phyloP scores from a whole-genome alignment of 139 green algal genomes.

The Micractinium sp. region DNA sequence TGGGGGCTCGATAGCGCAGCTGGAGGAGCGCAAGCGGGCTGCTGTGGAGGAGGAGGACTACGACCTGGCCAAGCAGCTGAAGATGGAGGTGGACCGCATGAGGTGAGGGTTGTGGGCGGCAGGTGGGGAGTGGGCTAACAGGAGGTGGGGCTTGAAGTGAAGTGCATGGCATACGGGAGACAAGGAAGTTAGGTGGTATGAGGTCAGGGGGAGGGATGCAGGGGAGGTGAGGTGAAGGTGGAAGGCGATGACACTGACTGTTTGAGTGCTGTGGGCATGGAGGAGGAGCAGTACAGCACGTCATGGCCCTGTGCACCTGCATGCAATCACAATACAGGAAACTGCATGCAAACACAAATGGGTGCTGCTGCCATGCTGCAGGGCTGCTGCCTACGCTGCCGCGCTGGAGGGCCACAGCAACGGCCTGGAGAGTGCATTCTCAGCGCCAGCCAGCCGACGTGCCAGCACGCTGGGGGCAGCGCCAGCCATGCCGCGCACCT shows the following conservation, averaged over 20 bases:
- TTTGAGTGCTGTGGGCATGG: neutral
- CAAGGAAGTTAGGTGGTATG: neutral
- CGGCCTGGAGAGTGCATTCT: neutral
- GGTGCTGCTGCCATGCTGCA: neutral
- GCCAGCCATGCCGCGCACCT: neutral
- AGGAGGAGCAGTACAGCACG: neutral
- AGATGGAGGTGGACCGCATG: conserved; percentile 84
- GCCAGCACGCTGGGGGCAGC: neutral
- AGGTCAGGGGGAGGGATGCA: neutral
- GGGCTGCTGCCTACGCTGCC: neutral
- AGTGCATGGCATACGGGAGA: neutral
- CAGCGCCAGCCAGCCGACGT: neutral
- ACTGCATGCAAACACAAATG: too few relatives aligned
- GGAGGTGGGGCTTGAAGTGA: neutral
- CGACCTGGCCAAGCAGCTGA: conserved; percentile 92
- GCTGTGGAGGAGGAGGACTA: conserved; percentile 91
- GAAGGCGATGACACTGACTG: neutral
- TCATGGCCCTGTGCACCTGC: neutral
- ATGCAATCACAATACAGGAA: too few relatives aligned
- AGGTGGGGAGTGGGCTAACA: neutral
- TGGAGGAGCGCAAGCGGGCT: conserved; percentile 65
- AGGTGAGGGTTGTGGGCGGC: conserved; percentile 28
- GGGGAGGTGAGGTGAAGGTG: neutral
- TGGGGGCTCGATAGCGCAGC: conserved; percentile 67
- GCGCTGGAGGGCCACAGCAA: neutral